Base-by-base conservation (phyloP, 352 stramenopile genomes). In the Phytophthora ohioensis region DNA sequence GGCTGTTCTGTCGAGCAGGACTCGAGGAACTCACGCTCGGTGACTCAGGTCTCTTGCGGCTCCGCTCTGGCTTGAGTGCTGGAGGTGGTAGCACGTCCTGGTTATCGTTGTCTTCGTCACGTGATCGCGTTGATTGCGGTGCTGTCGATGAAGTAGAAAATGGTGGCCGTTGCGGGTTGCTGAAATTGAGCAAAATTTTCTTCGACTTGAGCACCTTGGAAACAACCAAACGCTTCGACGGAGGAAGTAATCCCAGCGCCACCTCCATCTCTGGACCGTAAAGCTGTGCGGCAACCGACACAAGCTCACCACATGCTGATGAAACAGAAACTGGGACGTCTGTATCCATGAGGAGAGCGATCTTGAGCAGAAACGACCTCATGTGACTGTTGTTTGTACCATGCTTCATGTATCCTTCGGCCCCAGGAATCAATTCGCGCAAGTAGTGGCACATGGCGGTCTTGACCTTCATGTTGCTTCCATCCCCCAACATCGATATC, bases 391-490 rank as follows among this genome's bases (percentile, higher is more conserved):
- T 81, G 73, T 87, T 93, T 39, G 65, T 57, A 51, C 80, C 83
- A 43, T 92, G 79, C 27, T 81, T 79, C 54, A 93, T 81, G 32
- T 94, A 94, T 10, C 69, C 82, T 11, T 73, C 67, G 3, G 84
- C 79, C 7, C 53, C 52, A 4, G 85, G 87, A 9, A 96, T 56
- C 9, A 94, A 45, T 36, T 84, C 67, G 17, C 81, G 76, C 13
- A 96, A 51, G 42, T 90, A 96, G 35, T 88, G 67, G 64, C 85
- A 93, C 49, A 94, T 82, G 0, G 82, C 77, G 4, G 69, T 71
- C 48, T 91, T 93, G 46, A 93, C 79, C 57, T 94, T 94, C 79
- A 94, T 87, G 64, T 94, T 94, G 47, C 71, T 87, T 10, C 88
- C 87, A 48, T 96, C 85, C 10, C 79, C 81, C 10, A 96, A 62